Conservation (phyloP, 2,329 filamentous ascomycete genomes). For the Magnaporthales sp. region DNA sequence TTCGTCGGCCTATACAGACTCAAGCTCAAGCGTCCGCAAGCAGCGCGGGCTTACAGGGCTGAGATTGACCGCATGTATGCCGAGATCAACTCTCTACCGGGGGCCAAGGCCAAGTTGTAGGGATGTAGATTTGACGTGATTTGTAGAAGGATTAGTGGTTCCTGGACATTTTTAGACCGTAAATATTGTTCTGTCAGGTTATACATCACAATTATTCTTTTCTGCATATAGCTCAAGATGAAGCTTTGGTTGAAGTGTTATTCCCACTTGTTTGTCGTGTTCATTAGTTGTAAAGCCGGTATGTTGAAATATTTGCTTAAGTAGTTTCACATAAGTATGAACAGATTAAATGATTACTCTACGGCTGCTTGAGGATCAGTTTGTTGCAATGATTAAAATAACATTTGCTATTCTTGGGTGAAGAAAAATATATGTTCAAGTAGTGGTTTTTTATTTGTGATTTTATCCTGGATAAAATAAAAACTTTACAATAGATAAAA, state of each 20-base stretch:
- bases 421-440: too few relatives aligned
- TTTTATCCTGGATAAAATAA: too few relatives aligned
- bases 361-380: too few relatives aligned
- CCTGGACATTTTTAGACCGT: background rate
- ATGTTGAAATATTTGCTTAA: too few relatives aligned
- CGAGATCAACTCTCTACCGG: constrained; percentile 35
- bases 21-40: constrained; percentile 52
- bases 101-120: constrained; percentile 36
- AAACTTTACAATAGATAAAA: too few relatives aligned
- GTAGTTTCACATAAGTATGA: too few relatives aligned
- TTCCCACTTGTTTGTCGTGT: too few relatives aligned
- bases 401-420: too few relatives aligned
- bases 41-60: constrained; percentile 39
- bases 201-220: background rate
- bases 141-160: background rate
- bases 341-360: too few relatives aligned
- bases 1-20: constrained; percentile 27
- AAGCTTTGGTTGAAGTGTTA: background rate
- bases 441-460: too few relatives aligned
- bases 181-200: background rate
- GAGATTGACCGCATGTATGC: constrained; percentile 50
- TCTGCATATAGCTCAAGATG: background rate
- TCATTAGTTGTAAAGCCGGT: too few relatives aligned
- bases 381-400: too few relatives aligned
- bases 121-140: background rate